These are phyloP conservation scores for Zymoseptoria pseudotritici DNA, from an alignment of 2,329 filamentous ascomycete genomes.

Conservation along the genomic window DNA sequence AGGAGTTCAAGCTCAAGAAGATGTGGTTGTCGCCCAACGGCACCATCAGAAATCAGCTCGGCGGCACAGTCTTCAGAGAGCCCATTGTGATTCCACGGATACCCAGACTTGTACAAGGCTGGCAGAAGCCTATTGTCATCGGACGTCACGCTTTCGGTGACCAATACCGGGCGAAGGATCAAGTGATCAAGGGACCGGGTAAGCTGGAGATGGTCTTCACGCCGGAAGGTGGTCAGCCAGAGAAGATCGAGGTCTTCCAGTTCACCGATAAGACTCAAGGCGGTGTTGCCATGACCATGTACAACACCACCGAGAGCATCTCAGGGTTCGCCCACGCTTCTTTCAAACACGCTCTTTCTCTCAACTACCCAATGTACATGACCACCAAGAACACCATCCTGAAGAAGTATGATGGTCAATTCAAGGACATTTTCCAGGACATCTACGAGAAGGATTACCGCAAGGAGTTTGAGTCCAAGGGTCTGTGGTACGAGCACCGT, in stretches of 20 bases:
- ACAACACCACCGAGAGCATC: slow-evolving; percentile 97
- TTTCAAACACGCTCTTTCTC: slow-evolving; percentile 89
- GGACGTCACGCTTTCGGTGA: slow-evolving; percentile 97
- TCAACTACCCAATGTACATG: slow-evolving; percentile 94
- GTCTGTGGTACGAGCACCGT: slow-evolving; percentile 98
- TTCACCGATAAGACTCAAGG: slow-evolving; percentile 67
- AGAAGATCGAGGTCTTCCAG: slow-evolving; percentile 83
- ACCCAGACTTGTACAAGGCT: slow-evolving; percentile 87
- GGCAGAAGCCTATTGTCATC: slow-evolving; percentile 99
- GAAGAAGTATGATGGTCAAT: slow-evolving; percentile 96
- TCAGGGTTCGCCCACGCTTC: slow-evolving; percentile 88
- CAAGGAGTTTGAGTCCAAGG: slow-evolving; percentile 79
- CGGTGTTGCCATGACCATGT: slow-evolving; percentile 88
- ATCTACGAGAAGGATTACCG: slow-evolving; percentile 85
- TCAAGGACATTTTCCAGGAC: slow-evolving; percentile 99
- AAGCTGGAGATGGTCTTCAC: slow-evolving; percentile 95
- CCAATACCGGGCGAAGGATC: slow-evolving; percentile 96
- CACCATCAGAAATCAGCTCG: slow-evolving; percentile 64
- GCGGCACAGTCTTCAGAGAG: slow-evolving; percentile 97
- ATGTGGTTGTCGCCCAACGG: slow-evolving; percentile 99
- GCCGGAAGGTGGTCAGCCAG: slow-evolving; percentile 67
- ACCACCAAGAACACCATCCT: slow-evolving; percentile 99
- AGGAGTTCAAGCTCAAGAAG: slow-evolving; percentile 98
- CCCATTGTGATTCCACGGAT: slow-evolving; percentile 94
- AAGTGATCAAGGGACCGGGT: slow-evolving; percentile 71